Base-by-base conservation (phyloP, 2,329 filamentous ascomycete genomes). In the Juglanconis oblonga region DNA sequence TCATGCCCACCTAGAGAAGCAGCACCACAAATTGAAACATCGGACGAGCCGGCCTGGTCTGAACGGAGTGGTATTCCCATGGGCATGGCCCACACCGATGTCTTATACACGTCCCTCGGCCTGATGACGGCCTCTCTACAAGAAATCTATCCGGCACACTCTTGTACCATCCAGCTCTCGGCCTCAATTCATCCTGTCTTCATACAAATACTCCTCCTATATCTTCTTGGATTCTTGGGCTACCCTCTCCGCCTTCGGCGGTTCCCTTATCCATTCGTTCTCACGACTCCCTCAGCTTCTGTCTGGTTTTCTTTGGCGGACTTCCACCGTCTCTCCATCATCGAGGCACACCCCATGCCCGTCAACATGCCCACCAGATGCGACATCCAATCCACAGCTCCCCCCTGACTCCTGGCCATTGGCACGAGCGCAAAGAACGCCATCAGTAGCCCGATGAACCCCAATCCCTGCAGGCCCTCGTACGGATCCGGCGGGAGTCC, bases 401-500 rank as follows among this genome's bases (percentile, higher is more conserved):
- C 70, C 62, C 72, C 74, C 35, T 67, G 71, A 59, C 74, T 72
- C 57, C 76, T 78, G 50, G 80, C 75, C 63, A 81, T 67, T 8
- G 73, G 78, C 17, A 80, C 73, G 31, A 85, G 65, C 66, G 85
- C 81, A 42, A 57, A 57, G 44, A 84, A 65, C 10, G 80, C 79
- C 14, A 81, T 66, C 17, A 82, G 68, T 54, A 83, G 64, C n/a
- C 78, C 78, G 57, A 87, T 70, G 64, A 86, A 80, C 1, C 77
- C 77, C 11, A 86, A 74, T 0, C 83, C 82, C 58, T 83, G 79
- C 9, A 86, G 77, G 32, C 80, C 84, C 35, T 73, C 73, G 67
- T 75, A 75, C 10, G 77, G 77, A 36, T 83, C 79, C n/a, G 81
- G 78, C 11, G 84, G 85, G 62, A 85, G 74, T 8, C 81, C 83